Evolutionary conservation across 352 stramenopile genomes (phyloP).

Genomic region (Globisporangium orthogonon): DNA sequence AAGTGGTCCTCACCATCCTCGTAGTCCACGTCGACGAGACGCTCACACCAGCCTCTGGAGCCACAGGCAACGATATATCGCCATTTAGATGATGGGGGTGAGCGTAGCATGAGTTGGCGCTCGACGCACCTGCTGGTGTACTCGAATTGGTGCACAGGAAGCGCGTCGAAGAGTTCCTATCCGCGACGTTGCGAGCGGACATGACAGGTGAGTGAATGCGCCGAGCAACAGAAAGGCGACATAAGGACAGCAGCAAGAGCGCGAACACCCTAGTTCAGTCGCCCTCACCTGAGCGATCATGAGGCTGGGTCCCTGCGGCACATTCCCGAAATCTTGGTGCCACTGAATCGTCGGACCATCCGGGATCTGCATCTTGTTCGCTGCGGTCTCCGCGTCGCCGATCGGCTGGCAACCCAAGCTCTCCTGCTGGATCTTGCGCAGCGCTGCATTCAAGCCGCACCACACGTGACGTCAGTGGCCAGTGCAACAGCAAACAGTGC

Average conservation of each 20-base stretch:
- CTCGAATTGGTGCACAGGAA: conserved; percentile 94
- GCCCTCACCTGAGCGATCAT: conserved; percentile 74
- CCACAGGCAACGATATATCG: neutral
- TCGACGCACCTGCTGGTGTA: conserved; percentile 75
- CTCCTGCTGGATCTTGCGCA: conserved; percentile 89
- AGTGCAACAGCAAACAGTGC: neutral
- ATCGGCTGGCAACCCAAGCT: conserved; percentile 54
- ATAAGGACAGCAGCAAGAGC: no score
- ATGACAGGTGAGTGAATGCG: neutral
- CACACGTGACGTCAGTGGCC: neutral
- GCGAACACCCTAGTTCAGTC: neutral
- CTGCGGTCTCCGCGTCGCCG: conserved; percentile 17
- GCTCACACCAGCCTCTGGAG: conserved; percentile 89
- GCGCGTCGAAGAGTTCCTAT: conserved; percentile 91
- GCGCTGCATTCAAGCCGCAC: conserved; percentile 18
- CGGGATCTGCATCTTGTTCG: conserved; percentile 43
- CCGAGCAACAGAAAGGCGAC: neutral
- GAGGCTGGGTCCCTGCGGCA: conserved; percentile 76
- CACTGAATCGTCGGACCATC: conserved; percentile 60
- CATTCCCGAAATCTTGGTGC: conserved; percentile 83
- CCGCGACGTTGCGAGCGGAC: neutral
- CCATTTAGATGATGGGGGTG: no score
- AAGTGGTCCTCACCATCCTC: conserved; percentile 84
- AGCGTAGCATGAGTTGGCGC: no score
- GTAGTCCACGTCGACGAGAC: conserved; percentile 90